Base-by-base conservation (phyloP, 768 basidiomycete species). In the Leucocoprinus birnbaumii region DNA sequence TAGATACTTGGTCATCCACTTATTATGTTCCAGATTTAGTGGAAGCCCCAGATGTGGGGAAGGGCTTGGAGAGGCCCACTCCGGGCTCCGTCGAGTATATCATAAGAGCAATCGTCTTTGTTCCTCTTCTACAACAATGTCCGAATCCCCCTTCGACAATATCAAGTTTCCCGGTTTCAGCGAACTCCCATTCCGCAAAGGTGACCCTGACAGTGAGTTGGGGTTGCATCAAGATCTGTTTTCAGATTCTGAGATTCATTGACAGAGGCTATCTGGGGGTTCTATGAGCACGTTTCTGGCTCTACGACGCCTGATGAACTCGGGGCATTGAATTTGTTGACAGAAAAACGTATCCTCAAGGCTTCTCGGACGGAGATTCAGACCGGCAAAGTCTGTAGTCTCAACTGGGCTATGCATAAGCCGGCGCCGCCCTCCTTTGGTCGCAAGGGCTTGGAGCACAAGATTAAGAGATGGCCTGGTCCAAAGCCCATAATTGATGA, bases 371-470 rank as follows among this genome's bases (percentile, higher is more conserved):
- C 57, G 21, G 55, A 65, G 43, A 62, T 65, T 10, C 55, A 61
- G 46, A 25, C 31, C 21, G 64, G 64, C 6, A 59, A 50, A 24
- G 59, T 65, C 6, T 58, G 58, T 42, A 63, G 62, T 40, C 51
- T 65, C 3, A 65, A 65, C 38, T 65, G 64, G 64, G 64, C 59
- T 25, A 13, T 58, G 52, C 64, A 65, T 26, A 65, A 65, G 50
- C 64, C 63, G 11, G 58, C 31, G 24, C 62, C 63, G 21, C 47
- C 55, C 3, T 56, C 57, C 3, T 55, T 59, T 21, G 58, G 56
- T 13, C 58, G 62, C 13, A 55, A 59, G 38, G 58, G 59, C 8
- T 35, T 66, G 7, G 60, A 63, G 35, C 65, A 66, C 21, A 58
- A 54, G 14, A 59, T 64, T 14, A 55, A 54, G 54, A 55, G 56